These are phyloP conservation scores for Neofusicoccum parvum DNA, from an alignment of 2,329 filamentous ascomycete genomes.

Conservation along the genomic window DNA sequence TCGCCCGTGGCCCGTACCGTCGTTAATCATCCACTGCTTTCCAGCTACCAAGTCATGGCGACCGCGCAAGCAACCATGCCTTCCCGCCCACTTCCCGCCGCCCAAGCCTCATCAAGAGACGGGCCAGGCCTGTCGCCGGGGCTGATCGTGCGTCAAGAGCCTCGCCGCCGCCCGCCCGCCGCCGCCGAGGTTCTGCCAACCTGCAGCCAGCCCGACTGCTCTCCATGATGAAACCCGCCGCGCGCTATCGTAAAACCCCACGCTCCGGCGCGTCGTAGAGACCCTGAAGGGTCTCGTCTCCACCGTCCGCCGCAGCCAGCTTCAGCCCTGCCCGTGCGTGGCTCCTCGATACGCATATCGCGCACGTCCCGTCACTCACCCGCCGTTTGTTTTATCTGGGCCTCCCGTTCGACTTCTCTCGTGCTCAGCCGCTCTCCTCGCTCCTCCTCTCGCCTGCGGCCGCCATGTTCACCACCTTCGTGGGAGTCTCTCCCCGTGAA, in stretches of 20 bases:
- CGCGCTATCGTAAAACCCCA: neutral
- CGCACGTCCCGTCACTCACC: slow-evolving; percentile 9
- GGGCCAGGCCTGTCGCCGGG: neutral
- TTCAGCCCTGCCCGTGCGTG: neutral
- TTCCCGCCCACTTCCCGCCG: neutral
- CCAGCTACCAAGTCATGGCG: neutral
- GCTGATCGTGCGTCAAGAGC: neutral
- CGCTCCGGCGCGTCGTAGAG: neutral
- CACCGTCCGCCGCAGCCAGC: neutral
- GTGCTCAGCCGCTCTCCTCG: neutral
- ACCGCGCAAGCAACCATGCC: neutral
- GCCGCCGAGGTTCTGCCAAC: neutral
- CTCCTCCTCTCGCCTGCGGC: neutral
- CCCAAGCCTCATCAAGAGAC: too few species aligned
- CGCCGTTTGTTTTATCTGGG: neutral
- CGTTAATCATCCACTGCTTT: neutral
- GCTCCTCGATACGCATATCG: neutral
- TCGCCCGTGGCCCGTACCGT: slow-evolving; percentile 8
- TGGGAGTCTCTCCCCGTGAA: neutral
- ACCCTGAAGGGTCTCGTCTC: slow-evolving; percentile 3
- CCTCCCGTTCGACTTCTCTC: neutral
- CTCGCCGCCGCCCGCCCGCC: neutral
- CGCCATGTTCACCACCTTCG: slow-evolving; percentile 25
- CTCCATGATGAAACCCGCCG: neutral
- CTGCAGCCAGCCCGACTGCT: too few species aligned